These are phyloP conservation scores for Parietichytrium sp. DNA, from an alignment of 108 stramenopile genomes.

Conservation along the genomic window DNA sequence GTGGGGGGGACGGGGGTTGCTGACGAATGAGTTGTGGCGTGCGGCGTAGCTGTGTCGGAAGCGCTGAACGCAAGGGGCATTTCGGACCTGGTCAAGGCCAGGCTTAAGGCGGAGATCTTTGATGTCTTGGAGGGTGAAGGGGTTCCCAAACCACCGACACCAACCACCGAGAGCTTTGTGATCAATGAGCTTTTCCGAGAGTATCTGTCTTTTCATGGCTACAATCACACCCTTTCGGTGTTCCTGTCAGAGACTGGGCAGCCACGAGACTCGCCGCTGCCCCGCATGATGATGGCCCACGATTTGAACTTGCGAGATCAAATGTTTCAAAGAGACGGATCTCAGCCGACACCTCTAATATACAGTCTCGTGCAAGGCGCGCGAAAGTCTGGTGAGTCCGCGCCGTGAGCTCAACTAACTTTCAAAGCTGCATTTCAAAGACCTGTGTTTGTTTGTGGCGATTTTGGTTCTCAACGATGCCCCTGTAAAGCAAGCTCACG, in stretches of 20 bases:
- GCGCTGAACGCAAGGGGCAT: neutral
- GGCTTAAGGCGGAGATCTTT: constrained; percentile 31
- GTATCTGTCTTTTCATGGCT: constrained; percentile 18
- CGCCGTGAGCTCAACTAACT: too few species aligned
- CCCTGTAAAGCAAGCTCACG: too few species aligned
- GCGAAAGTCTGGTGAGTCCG: too few species aligned
- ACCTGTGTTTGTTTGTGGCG: too few species aligned
- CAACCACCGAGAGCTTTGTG: neutral
- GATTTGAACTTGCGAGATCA: neutral
- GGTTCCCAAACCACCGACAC: neutral
- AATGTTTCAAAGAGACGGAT: neutral
- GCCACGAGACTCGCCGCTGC: neutral
- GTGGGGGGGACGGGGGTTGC: too few species aligned
- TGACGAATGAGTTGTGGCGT: too few species aligned
- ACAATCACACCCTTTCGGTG: constrained; percentile 33
- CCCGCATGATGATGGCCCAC: neutral
- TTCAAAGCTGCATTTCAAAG: too few species aligned
- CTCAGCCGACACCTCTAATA: neutral
- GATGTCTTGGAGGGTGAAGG: constrained; percentile 7
- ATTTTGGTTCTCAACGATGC: too few species aligned
- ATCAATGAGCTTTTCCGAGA: constrained; percentile 38
- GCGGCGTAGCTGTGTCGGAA: neutral
- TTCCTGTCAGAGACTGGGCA: constrained; percentile 15
- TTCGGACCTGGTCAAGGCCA: constrained; percentile 7
- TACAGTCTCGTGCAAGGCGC: neutral